Evolutionary conservation across 2,329 filamentous ascomycete genomes (phyloP), one percentile per base, ranked within the genome.

Genomic region (Clonostachys chloroleuca): DNA sequence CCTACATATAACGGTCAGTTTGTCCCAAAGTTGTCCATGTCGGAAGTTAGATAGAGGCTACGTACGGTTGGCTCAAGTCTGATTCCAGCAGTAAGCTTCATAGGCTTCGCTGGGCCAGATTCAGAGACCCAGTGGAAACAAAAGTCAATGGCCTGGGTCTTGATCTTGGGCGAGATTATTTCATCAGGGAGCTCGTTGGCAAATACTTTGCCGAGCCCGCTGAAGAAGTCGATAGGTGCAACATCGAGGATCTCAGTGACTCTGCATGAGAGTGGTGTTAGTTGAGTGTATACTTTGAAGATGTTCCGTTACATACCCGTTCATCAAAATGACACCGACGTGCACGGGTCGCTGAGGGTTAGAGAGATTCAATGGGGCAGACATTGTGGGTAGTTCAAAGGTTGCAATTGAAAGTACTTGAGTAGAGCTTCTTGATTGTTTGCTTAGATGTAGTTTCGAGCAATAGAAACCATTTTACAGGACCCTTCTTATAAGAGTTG

Each of bases 121-220:
- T 66, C 59, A 4, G 60, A 60, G 13, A 68, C 57, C 65, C 65
- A 68, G 39, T 65, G 63, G 9, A 67, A 58, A 24, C 61, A 45
- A 16, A 66, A 45, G 7, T 62, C 58, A 5, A 66, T 47, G 1
- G 49, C 34, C 34, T 52, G 42, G 8, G 42, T 16, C 17, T 14
- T n/a, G 6, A 36, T 51, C 14, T 51, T 34, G 0, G 48, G 17
- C 0, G 58, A 44, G 7, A 58, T 1, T 14, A 57, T 4, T 1
- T 39, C 34, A 1, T 52, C 51, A 3, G 61, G 53, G 10, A 59
- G 34, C 1, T 10, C 56, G 48, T 39, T 39, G 14, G 56, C 24
- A n/a, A 58, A 56, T 1, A 45, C 33, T 5, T 54, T 47, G 43
- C 47, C 52, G 4, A 61, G 3, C 2, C 44, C 47, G 18, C 57